phyloP scores from a whole-genome alignment of 257 asterid genomes.

The Salvia miltiorrhiza region DNA sequence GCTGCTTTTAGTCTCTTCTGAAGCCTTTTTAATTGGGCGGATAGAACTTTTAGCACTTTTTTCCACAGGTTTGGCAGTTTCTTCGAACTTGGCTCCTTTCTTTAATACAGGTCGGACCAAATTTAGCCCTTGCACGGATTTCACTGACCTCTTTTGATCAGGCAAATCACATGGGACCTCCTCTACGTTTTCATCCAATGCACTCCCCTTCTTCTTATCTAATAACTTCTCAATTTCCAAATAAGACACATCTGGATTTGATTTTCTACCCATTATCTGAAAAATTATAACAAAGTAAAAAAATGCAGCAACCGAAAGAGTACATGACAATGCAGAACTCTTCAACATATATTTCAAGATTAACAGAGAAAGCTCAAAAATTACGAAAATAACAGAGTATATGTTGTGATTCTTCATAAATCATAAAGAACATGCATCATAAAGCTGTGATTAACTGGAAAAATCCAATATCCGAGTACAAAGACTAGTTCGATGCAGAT shows the following conservation, averaged over 20 bases:
- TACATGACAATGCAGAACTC: not conserved
- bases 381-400: not conserved
- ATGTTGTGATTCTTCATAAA: not conserved
- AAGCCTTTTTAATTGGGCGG: constrained; percentile 26
- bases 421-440: not conserved
- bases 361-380: not conserved
- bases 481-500: not conserved
- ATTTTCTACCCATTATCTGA: constrained; percentile 82
- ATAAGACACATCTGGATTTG: constrained; percentile 69
- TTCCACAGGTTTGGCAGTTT: constrained; percentile 34
- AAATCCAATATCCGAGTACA: not conserved
- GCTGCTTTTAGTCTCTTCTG: constrained; percentile 39
- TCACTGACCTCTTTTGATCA: constrained; percentile 33
- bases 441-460: not conserved
- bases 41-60: constrained; percentile 23
- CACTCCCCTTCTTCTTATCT: constrained; percentile 52
- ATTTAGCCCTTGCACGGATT: constrained; percentile 52
- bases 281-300: constrained; percentile 23
- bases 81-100: constrained; percentile 62
- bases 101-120: constrained; percentile 78
- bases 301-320: constrained; percentile 4
- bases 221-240: constrained; percentile 72
- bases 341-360: not conserved
- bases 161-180: constrained; percentile 62
- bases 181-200: constrained; percentile 36